These are phyloP conservation scores for Spinacia oleracea DNA, from an alignment of 179 eudicot species.

Conservation along the genomic window DNA sequence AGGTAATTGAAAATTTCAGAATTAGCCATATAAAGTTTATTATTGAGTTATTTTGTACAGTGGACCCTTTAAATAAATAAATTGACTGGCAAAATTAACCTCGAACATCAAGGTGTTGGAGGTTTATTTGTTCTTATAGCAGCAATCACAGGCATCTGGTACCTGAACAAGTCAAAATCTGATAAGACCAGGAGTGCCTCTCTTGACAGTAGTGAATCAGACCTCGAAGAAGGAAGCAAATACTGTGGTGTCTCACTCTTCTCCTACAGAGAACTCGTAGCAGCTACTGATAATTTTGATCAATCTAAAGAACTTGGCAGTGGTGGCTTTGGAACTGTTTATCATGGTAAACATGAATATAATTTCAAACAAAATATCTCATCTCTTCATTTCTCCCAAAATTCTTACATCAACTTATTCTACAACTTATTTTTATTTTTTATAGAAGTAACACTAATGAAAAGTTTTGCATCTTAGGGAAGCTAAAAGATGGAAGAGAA, in stretches of 20 bases:
- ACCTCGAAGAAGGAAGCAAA: background rate
- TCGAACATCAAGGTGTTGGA: background rate
- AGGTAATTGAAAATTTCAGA: background rate
- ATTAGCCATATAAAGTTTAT: background rate
- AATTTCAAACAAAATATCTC: background rate
- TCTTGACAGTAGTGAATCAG: slow-evolving; percentile 9
- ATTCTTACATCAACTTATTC: no score
- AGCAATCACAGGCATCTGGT: background rate
- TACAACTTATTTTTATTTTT: no score
- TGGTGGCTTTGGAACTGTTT: slow-evolving; percentile 19
- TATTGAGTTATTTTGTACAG: no score
- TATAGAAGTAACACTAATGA: no score
- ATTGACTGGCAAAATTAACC: background rate
- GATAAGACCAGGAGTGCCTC: background rate
- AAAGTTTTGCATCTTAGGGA: slow-evolving; percentile 12
- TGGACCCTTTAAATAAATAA: background rate
- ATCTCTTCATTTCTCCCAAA: background rate
- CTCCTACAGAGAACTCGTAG: slow-evolving; percentile 10
- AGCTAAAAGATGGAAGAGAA: slow-evolving; percentile 15
- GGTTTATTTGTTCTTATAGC: background rate
- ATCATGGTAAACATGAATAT: background rate
- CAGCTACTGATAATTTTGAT: slow-evolving; percentile 7
- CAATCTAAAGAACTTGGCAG: background rate
- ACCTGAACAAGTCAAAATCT: background rate
- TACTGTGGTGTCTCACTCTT: slow-evolving; percentile 1